Conservation (phyloP, 192 early-diverging fungal genomes). For the Coemansia sp. region DNA sequence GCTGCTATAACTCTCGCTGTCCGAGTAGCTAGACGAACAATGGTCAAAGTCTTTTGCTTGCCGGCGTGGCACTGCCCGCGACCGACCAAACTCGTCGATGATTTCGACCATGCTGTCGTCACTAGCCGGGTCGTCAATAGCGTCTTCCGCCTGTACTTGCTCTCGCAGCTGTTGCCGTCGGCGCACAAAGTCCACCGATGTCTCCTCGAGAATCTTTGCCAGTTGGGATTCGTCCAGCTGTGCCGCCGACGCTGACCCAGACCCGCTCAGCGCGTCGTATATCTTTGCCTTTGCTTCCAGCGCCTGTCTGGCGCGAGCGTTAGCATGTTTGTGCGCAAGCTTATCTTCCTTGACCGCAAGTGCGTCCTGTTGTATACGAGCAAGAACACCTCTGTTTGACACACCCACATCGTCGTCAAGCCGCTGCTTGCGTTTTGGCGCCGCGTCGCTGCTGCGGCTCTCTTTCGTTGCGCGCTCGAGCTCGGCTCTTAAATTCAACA, state of each 20-base stretch:
- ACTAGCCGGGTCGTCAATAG: neutral
- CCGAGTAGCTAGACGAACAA: neutral
- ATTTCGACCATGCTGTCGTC: conserved; percentile 27
- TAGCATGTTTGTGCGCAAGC: neutral
- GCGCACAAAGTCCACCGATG: conserved; percentile 42
- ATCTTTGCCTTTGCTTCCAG: conserved; percentile 40
- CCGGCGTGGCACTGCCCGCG: conserved; percentile 23
- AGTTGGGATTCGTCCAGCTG: conserved; percentile 22
- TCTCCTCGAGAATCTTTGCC: conserved; percentile 30
- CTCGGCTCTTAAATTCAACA: conserved; percentile 29
- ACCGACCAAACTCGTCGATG: conserved; percentile 46
- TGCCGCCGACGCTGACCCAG: neutral
- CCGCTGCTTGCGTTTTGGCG: conserved; percentile 1
- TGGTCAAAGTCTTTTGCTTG: conserved; percentile 6
- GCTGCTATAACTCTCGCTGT: neutral
- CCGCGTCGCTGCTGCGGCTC: conserved; percentile 3
- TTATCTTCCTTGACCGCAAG: conserved; percentile 1
- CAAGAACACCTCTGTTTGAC: conserved; percentile 29
- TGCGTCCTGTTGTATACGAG: conserved; percentile 20
- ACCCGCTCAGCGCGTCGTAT: conserved; percentile 30
- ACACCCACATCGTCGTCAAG: neutral
- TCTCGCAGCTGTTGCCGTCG: conserved; percentile 6
- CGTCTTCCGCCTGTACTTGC: neutral
- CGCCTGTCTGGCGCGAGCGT: conserved; percentile 4
- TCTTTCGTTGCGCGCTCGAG: conserved; percentile 29